Evolutionary conservation across 208 protist genomes (phyloP), one percentile per base, ranked within the genome.

Genomic region (Leishmania major): DNA sequence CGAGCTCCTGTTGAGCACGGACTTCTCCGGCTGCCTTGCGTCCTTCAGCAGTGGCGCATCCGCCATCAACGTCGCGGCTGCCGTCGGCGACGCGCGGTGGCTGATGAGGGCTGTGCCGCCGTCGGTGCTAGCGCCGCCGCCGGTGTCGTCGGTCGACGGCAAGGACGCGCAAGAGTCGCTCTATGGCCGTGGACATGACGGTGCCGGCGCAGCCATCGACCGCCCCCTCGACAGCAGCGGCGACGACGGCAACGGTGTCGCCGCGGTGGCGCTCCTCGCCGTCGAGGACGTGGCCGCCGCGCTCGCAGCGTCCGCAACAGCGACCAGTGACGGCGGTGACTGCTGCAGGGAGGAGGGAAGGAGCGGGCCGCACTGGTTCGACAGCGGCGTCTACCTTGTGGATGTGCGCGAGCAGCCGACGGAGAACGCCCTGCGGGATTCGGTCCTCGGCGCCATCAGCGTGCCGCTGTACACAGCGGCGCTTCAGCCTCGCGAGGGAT

Each of bases 301-400:
- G 15, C 79, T 79, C 31, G 53, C 62, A 15, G 80, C 45, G 45
- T 35, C 71, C 47, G 37, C 3, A 55, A n/a, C 66, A 25, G 72
- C 31, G 40, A n/a, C 25, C 35, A 25, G 31, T 55, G 22, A 8
- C 17, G 35, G 73, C 47, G 35, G 19, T 76, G 76, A 22, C 74
- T n/a, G 37, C 35, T 35, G 5, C 40, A 67, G 10, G 31, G 28
- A 45, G 71, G 19, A 43, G 60, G 66, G 28, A 10, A 2, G 55
- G 31, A 13, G 25, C 64, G 37, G 17, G 37, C 62, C 79, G 13
- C 80, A 80, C 10, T 92, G 89, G 89, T 76, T 71, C 10, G 60
- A 85, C 66, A 74, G 79, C 2, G 92, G 92, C 0, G 40, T 95
- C 37, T 95, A 90, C 81, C 75, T 95, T 28, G 82, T 95, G 3